phyloP scores from a whole-genome alignment of 2,329 filamentous ascomycete genomes.

The Aspergillus sp. region DNA sequence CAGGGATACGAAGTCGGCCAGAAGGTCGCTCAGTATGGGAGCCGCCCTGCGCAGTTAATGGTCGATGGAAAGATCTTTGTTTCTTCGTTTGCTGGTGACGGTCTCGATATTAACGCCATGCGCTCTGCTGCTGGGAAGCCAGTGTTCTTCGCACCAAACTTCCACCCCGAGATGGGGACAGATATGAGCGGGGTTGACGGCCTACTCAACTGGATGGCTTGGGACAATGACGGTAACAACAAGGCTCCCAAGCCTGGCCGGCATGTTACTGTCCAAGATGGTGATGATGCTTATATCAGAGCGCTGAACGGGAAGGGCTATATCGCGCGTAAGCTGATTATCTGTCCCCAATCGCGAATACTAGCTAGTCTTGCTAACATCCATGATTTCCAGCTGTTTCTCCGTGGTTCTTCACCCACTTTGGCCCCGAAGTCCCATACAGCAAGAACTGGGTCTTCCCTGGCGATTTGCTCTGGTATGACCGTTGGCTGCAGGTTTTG shows the following conservation, averaged over 20 bases:
- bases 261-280: slow-evolving; percentile 47
- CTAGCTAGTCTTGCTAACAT: background rate
- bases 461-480: slow-evolving; percentile 50
- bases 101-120: slow-evolving; percentile 50
- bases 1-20: slow-evolving; percentile 48
- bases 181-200: slow-evolving; percentile 46
- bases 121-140: slow-evolving; percentile 48
- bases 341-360: slow-evolving; percentile 37
- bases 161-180: slow-evolving; percentile 46
- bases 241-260: slow-evolving; percentile 52
- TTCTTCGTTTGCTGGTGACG: slow-evolving; percentile 58
- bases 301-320: slow-evolving; percentile 51
- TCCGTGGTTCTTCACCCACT: slow-evolving; percentile 59
- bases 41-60: slow-evolving; percentile 52
- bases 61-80: slow-evolving; percentile 57
- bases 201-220: slow-evolving; percentile 51
- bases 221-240: slow-evolving; percentile 51
- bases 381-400: slow-evolving; percentile 41
- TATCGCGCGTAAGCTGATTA: slow-evolving; percentile 47
- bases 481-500: slow-evolving; percentile 50
- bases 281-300: slow-evolving; percentile 42
- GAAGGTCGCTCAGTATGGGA: slow-evolving; percentile 54
- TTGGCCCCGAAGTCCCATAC: slow-evolving; percentile 50
- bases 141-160: slow-evolving; percentile 58
- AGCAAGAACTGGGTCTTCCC: slow-evolving; percentile 59